These are phyloP conservation scores for Rhizopogon rudus DNA, from an alignment of 768 basidiomycete species.

Conservation along the genomic window DNA sequence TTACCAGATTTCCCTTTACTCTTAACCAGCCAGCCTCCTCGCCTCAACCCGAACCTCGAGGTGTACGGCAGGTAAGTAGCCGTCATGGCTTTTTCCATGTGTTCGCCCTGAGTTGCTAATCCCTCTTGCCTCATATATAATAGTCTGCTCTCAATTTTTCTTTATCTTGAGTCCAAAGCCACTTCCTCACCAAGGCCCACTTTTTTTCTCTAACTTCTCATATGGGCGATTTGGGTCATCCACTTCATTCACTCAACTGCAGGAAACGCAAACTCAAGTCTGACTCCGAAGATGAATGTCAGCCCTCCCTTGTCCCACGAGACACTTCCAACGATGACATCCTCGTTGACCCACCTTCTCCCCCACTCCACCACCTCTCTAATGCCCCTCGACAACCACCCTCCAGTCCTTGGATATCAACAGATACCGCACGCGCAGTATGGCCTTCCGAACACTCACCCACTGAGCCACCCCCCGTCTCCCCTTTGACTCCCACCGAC, in stretches of 20 bases:
- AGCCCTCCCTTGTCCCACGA: slow-evolving; percentile 24
- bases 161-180: slow-evolving; percentile 11
- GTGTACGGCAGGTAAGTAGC: slow-evolving; percentile 15
- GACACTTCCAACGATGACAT: slow-evolving; percentile 30
- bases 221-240: slow-evolving; percentile 64
- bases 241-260: slow-evolving; percentile 42
- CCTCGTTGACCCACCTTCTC: slow-evolving; percentile 27
- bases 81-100: slow-evolving; percentile 25
- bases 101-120: slow-evolving; percentile 26
- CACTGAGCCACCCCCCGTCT: slow-evolving; percentile 28
- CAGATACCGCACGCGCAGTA: slow-evolving; percentile 23
- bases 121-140: slow-evolving; percentile 29
- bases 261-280: slow-evolving; percentile 77
- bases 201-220: slow-evolving; percentile 10
- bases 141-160: slow-evolving; percentile 11
- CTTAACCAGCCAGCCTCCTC: not conserved
- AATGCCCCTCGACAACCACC: slow-evolving; percentile 40
- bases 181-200: slow-evolving; percentile 19
- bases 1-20: too few relatives aligned
- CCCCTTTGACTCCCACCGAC: slow-evolving; percentile 36
- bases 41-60: not conserved
- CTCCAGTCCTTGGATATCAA: slow-evolving; percentile 24
- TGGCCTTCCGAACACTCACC: slow-evolving; percentile 38
- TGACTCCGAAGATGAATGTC: slow-evolving; percentile 40
- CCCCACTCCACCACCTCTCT: slow-evolving; percentile 21